phyloP scores from a whole-genome alignment of 2,329 filamentous ascomycete genomes.

The Acrocalymma vagum region DNA sequence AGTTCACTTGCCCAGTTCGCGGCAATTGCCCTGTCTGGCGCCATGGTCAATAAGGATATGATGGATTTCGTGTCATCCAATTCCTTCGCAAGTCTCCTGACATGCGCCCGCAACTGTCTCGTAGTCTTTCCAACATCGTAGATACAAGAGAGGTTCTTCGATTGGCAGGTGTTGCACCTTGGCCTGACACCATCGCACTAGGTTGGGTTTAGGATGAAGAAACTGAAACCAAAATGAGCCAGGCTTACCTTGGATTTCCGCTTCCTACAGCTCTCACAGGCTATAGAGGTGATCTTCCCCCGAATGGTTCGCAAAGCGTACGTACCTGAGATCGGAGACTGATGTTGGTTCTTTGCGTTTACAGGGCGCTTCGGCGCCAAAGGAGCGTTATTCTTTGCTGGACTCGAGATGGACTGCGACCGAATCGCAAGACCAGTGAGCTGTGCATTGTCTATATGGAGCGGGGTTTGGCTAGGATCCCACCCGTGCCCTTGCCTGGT shows the following conservation, averaged over 20 bases:
- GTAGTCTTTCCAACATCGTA: constrained; percentile 51
- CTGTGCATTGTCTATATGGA: constrained; percentile 40
- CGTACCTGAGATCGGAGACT: constrained; percentile 46
- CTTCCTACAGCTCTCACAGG: constrained; percentile 50
- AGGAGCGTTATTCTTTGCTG: constrained; percentile 42
- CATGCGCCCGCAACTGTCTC: constrained; percentile 47
- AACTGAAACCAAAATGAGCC: neutral
- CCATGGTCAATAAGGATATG: constrained; percentile 42
- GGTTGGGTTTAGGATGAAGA: neutral
- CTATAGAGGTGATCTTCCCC: constrained; percentile 51
- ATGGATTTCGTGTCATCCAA: constrained; percentile 50
- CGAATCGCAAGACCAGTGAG: constrained; percentile 39
- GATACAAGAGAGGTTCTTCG: constrained; percentile 46
- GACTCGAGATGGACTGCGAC: constrained; percentile 32
- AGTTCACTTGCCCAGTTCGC: constrained; percentile 46
- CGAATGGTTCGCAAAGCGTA: constrained; percentile 46
- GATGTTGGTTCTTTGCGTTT: constrained; percentile 40
- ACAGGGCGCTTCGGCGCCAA: constrained; percentile 46
- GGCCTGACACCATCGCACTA: constrained; percentile 49
- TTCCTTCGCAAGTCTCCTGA: constrained; percentile 46
- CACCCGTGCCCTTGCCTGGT: too few species aligned
- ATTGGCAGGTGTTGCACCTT: constrained; percentile 50
- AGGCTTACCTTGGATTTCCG: constrained; percentile 51
- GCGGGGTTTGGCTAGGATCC: constrained; percentile 36
- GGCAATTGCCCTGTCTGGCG: constrained; percentile 43